Conservation (phyloP, 2,329 filamentous ascomycete species). For the Fusarium sp. region DNA sequence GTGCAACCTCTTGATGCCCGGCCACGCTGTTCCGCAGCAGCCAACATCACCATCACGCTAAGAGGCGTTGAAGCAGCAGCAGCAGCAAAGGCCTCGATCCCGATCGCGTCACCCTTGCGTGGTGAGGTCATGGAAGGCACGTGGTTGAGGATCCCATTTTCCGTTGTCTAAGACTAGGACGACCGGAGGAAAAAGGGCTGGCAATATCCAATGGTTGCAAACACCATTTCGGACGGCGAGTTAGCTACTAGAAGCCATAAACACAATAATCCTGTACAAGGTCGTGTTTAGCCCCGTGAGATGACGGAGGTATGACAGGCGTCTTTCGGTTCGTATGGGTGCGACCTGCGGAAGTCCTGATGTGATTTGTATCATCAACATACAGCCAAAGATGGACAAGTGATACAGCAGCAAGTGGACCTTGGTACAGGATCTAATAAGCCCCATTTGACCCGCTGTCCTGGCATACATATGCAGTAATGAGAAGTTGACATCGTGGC, state of each 20-base stretch:
- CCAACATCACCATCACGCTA: constrained; percentile 26
- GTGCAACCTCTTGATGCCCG: constrained; percentile 27
- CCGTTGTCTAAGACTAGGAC: constrained; percentile 8
- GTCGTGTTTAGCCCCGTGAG: constrained; percentile 17
- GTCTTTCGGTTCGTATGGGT: constrained; percentile 30
- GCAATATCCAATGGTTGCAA: neutral
- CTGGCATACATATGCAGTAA: neutral
- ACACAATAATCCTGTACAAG: constrained; percentile 13
- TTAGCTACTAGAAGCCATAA: constrained; percentile 9
- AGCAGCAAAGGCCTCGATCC: constrained; percentile 13
- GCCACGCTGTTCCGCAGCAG: constrained; percentile 32
- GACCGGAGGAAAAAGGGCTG: constrained; percentile 4
- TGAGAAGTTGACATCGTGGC: constrained; percentile 3
- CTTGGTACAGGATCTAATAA: constrained; percentile 11
- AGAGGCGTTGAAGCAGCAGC: constrained; percentile 12
- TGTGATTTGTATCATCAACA: constrained; percentile 29
- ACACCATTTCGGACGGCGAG: neutral
- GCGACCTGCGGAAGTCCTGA: constrained; percentile 19
- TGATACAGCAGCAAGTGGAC: constrained; percentile 1
- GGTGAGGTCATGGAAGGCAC: constrained; percentile 21
- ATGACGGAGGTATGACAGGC: constrained; percentile 46
- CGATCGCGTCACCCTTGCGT: constrained; percentile 29
- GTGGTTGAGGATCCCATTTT: constrained; percentile 29
- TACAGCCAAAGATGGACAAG: constrained; percentile 1
- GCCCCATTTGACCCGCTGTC: neutral